Conservation (phyloP, 257 asterid genomes). For the Anisodus tanguticus region DNA sequence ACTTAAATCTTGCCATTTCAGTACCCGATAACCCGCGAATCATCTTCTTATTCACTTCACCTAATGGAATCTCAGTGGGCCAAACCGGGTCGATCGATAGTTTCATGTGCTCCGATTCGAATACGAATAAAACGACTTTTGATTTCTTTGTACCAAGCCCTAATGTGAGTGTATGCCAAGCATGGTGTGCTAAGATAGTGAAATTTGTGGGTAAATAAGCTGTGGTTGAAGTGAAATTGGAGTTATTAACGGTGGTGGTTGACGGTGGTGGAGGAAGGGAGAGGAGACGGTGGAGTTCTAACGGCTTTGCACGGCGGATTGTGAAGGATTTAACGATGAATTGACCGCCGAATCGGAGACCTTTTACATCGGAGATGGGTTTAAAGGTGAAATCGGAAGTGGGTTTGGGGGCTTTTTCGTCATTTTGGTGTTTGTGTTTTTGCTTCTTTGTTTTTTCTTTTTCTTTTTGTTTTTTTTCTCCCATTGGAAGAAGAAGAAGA, state of each 20-base stretch:
- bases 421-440: slow-evolving; percentile 79
- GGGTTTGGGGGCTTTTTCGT: slow-evolving; percentile 52
- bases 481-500: slow-evolving; percentile 49
- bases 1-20: slow-evolving; percentile 90
- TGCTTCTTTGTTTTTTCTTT: slow-evolving; percentile 59
- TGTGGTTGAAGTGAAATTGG: slow-evolving; percentile 67
- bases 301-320: slow-evolving; percentile 75
- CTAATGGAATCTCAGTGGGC: slow-evolving; percentile 94
- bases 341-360: slow-evolving; percentile 95
- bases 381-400: slow-evolving; percentile 72
- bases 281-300: slow-evolving; percentile 80
- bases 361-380: slow-evolving; percentile 72
- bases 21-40: slow-evolving; percentile 66
- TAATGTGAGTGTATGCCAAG: slow-evolving; percentile 94
- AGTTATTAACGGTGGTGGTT: not conserved
- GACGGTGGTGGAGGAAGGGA: slow-evolving; percentile 51
- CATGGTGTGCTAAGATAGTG: slow-evolving; percentile 96
- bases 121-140: slow-evolving; percentile 76
- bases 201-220: slow-evolving; percentile 87
- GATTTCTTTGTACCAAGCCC: slow-evolving; percentile 95
- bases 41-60: slow-evolving; percentile 85
- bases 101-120: slow-evolving; percentile 74
- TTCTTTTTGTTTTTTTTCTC: slow-evolving; percentile 36
- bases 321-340: slow-evolving; percentile 92
- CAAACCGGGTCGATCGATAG: slow-evolving; percentile 61